Conservation (phyloP, 257 asterid genomes). For the Solanum tarapatanum region DNA sequence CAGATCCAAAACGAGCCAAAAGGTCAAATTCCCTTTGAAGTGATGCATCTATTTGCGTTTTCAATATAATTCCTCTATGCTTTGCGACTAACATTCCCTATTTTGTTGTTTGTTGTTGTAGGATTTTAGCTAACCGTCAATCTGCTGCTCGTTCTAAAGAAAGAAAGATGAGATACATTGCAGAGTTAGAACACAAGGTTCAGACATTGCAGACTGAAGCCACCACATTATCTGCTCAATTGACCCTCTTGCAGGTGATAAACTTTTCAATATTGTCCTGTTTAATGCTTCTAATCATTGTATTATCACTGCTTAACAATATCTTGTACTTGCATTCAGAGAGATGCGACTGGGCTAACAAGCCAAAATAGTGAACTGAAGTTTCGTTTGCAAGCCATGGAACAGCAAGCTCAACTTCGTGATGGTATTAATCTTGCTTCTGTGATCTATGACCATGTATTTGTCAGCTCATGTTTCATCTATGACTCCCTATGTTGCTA, state of each 20-base stretch:
- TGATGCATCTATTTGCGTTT: background rate
- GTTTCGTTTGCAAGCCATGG: conserved; percentile 61
- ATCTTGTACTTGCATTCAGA: conserved; percentile 16
- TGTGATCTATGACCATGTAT: background rate
- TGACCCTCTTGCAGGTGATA: conserved; percentile 47
- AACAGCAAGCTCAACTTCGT: conserved; percentile 67
- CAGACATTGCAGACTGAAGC: conserved; percentile 59
- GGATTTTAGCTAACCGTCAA: conserved; percentile 65
- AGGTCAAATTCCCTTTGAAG: conserved; percentile 15
- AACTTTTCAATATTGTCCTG: background rate
- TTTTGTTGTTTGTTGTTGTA: conserved; percentile 5
- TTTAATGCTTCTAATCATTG: background rate
- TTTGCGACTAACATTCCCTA: background rate
- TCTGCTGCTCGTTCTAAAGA: conserved; percentile 77
- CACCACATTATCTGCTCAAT: conserved; percentile 51
- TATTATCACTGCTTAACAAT: background rate
- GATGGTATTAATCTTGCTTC: conserved; percentile 28
- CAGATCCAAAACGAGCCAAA: conserved; percentile 67
- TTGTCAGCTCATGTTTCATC: background rate
- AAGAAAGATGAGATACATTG: conserved; percentile 58
- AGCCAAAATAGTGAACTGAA: conserved; percentile 54
- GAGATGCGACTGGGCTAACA: conserved; percentile 50
- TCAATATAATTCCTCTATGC: background rate
- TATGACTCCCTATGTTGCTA: background rate
- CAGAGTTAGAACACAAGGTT: conserved; percentile 54